phyloP scores from a whole-genome alignment of 2,329 filamentous ascomycete species.

The Cytospora schulzeri region DNA sequence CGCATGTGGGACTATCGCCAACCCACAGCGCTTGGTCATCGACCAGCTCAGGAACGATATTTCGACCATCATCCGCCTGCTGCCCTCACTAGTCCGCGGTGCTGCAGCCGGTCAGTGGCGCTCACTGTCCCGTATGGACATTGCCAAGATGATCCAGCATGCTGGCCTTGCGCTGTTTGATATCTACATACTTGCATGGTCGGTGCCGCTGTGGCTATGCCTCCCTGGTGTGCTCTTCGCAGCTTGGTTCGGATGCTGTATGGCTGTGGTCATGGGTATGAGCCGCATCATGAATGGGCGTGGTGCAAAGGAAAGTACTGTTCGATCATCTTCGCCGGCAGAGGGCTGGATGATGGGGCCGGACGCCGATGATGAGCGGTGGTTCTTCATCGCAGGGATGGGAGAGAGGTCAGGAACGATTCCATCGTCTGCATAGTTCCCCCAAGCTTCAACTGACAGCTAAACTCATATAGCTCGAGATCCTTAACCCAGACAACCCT shows the following conservation, averaged over 20 bases:
- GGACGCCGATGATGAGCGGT: conserved; percentile 37
- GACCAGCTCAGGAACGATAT: conserved; percentile 33
- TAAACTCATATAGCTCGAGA: conserved; percentile 32
- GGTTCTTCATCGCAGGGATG: conserved; percentile 41
- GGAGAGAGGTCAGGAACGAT: conserved; percentile 36
- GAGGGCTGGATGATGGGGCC: conserved; percentile 35
- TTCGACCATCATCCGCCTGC: conserved; percentile 27
- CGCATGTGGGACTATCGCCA: conserved; percentile 38
- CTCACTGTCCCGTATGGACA: conserved; percentile 28
- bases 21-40: conserved; percentile 32
- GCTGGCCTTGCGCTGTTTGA: conserved; percentile 33
- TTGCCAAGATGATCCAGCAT: conserved; percentile 33
- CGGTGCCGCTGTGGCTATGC: conserved; percentile 34
- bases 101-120: conserved; percentile 5
- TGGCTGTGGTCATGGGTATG: conserved; percentile 31
- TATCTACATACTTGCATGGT: conserved; percentile 33
- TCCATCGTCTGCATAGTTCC: neutral
- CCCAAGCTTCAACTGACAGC: neutral
- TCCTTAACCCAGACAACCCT: conserved; percentile 36
- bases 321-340: conserved; percentile 29
- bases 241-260: conserved; percentile 33
- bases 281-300: conserved; percentile 36
- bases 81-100: conserved; percentile 31
- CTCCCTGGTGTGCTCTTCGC: conserved; percentile 37
- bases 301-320: conserved; percentile 27